Evolutionary conservation across 1,139 yeast genomes (phyloP), one percentile per base, ranked within the genome.

Genomic region (Lodderomyces orthopsilosis): DNA sequence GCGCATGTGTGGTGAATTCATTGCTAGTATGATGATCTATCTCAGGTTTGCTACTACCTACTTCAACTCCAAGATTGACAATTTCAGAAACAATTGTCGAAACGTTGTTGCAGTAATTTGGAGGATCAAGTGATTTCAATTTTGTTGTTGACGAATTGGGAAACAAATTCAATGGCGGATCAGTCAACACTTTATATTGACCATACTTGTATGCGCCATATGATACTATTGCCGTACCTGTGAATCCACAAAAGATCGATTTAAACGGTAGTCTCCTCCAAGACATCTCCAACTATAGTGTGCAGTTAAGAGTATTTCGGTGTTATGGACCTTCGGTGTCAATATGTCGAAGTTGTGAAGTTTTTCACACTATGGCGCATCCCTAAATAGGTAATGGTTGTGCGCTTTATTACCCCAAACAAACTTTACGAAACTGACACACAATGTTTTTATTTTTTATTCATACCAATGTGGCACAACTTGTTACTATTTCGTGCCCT

Each of bases 41-140:
- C 42, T 65, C 74, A 0, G 61, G 61, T 12, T 48, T 47, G 12
- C 65, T 47, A 44, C 61, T 61, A 41, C 51, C 48, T 6, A 70
- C 65, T 18, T 57, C 57, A 1, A 56, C 52, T 2, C 44, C 43
- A 23, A 41, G 21, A 10, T 35, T 9, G 32, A 30, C 21, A 10
- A 83, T 69, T 51, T 74, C 70, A 0, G 55, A 59, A 19, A 79
- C 56, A 0, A 85, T 85, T 18, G 47, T 43, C 1, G 60, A 54
- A 35, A 77, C 70, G 17, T 68, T 70, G 1, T 66, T 48, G 2
- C 79, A 82, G 52, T 74, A 79, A 33, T 55, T 46, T 2, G 77
- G 70, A 6, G 75, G 57, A 1, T 52, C 40, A 2, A 75, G 48
- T 2, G 59, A 54, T 1, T 49, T 44, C 17, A 75, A 53, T 14